A percentile compares a stretch with the other conserved stretches of the same genome.
Evolutionary conservation across 768 basidiomycete species (phyloP).

Genomic region (Coprinopsis sp.): DNA sequence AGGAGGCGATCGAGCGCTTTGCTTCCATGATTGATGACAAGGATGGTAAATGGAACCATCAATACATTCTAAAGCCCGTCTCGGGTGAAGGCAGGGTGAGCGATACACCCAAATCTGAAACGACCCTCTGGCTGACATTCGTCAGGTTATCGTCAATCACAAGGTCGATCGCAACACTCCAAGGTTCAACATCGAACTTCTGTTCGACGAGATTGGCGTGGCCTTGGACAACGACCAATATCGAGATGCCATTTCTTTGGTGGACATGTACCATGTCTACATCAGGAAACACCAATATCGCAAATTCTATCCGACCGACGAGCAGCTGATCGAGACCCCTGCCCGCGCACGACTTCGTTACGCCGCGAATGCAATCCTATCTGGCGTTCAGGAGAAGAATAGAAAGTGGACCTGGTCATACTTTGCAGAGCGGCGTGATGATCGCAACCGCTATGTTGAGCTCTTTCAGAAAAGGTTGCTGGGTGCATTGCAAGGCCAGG

Average conservation of each 20-base stretch:
- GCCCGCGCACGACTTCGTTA: slow-evolving; percentile 71
- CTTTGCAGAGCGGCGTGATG: slow-evolving; percentile 84
- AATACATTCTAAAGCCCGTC: slow-evolving; percentile 93
- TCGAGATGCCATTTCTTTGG: slow-evolving; percentile 83
- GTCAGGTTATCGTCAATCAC: slow-evolving; percentile 77
- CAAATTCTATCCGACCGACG: slow-evolving; percentile 67
- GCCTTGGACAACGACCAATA: slow-evolving; percentile 92
- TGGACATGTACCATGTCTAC: slow-evolving; percentile 97
- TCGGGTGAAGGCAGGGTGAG: slow-evolving; percentile 88
- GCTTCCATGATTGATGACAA: slow-evolving; percentile 55
- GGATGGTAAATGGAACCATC: slow-evolving; percentile 61
- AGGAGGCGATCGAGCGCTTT: slow-evolving; percentile 70
- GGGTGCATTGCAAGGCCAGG: slow-evolving; percentile 47
- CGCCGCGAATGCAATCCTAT: slow-evolving; percentile 73
- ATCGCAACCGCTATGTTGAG: slow-evolving; percentile 77
- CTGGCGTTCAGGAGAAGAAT: slow-evolving; percentile 77
- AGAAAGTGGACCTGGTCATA: slow-evolving; percentile 90
- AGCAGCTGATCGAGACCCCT: slow-evolving; percentile 53
- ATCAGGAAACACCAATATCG: slow-evolving; percentile 85
- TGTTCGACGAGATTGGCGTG: slow-evolving; percentile 92
- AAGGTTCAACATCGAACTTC: slow-evolving; percentile 79
- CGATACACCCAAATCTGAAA: slow-evolving; percentile 10
- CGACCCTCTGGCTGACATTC: slow-evolving; percentile 3
- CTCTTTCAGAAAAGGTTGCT: slow-evolving; percentile 76
- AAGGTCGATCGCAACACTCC: slow-evolving; percentile 69